phyloP scores from a whole-genome alignment of 164 flowering plant genomes.

The Vitis cinerea region DNA sequence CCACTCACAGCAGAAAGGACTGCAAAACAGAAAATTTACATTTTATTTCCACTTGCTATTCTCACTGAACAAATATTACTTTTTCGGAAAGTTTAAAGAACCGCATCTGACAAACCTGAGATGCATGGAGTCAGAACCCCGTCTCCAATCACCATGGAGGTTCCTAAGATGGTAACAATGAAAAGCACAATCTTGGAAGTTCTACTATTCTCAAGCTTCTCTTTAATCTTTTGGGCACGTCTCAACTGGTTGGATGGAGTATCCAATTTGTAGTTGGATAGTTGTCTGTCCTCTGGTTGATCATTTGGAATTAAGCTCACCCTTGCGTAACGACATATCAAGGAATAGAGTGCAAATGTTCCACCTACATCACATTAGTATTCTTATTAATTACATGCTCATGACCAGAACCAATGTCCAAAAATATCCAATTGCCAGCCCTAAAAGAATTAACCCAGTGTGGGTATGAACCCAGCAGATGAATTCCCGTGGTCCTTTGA shows the following conservation, averaged over 20 bases:
- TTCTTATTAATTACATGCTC: no score
- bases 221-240: conserved; percentile 41
- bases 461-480: no score
- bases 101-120: conserved; percentile 47
- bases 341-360: conserved; percentile 81
- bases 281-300: conserved; percentile 59
- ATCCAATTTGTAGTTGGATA: conserved; percentile 57
- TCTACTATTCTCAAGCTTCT: conserved; percentile 47
- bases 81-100: neutral
- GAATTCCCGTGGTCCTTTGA: no score
- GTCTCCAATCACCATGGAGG: conserved; percentile 82
- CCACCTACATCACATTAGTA: conserved; percentile 47
- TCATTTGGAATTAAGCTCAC: conserved; percentile 62
- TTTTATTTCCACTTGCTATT: no score
- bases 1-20: conserved; percentile 76
- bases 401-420: no score
- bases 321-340: conserved; percentile 64
- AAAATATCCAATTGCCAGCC: no score
- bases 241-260: conserved; percentile 39
- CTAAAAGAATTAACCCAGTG: no score
- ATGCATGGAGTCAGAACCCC: conserved; percentile 78
- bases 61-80: neutral
- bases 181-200: conserved; percentile 38
- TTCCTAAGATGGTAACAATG: conserved; percentile 54
- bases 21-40: conserved; percentile 21